phyloP scores from a whole-genome alignment of 306 rosid genomes.

The Casuarina glauca region DNA sequence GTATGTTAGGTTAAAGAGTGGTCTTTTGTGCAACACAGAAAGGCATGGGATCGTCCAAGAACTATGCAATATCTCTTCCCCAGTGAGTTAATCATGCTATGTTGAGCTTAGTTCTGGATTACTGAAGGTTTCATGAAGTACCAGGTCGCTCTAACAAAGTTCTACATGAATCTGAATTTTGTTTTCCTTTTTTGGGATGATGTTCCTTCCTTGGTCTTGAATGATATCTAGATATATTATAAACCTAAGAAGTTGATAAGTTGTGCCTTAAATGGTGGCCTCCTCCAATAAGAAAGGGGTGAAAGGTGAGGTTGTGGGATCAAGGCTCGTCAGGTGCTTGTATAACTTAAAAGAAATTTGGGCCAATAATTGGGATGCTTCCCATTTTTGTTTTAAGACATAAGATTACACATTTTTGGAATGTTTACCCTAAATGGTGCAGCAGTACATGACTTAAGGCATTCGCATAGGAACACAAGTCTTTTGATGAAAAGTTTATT shows the following conservation, averaged over 20 bases:
- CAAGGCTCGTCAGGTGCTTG: neutral
- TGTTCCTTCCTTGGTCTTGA: conserved; percentile 1
- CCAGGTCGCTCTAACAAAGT: conserved; percentile 95
- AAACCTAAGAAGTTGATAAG: neutral
- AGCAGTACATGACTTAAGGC: conserved; percentile 21
- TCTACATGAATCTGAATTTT: conserved; percentile 22
- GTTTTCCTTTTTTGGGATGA: conserved; percentile 15
- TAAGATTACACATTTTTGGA: neutral
- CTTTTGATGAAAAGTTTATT: conserved; percentile 74
- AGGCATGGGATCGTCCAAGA: conserved; percentile 82
- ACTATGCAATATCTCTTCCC: conserved; percentile 80
- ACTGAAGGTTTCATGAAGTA: conserved; percentile 88
- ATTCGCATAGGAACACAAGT: conserved; percentile 71
- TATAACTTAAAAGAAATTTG: neutral
- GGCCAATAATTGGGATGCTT: neutral
- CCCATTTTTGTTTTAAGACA: neutral
- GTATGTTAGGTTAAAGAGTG: neutral
- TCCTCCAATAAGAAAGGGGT: neutral
- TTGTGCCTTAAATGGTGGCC: neutral
- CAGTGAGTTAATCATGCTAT: conserved; percentile 72
- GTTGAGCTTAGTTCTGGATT: conserved; percentile 82
- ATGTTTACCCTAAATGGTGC: conserved; percentile 14
- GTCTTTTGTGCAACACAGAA: conserved; percentile 40
- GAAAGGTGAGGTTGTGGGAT: neutral
- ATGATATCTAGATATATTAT: neutral